These are phyloP conservation scores for Vaccinium vitisidaea DNA, from an alignment of 148 eudicot genomes.

Conservation along the genomic window DNA sequence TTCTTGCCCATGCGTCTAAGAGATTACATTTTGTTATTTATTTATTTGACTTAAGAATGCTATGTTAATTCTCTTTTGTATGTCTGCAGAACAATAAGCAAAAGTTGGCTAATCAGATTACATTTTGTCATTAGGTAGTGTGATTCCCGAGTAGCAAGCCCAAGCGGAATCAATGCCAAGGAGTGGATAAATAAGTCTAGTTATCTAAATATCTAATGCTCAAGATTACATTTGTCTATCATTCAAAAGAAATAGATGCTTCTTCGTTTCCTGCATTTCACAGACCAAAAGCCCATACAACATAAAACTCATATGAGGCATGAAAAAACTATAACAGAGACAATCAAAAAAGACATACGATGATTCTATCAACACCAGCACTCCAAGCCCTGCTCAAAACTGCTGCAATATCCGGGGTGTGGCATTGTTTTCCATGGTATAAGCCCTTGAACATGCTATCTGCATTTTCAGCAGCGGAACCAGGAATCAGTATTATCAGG, in stretches of 20 bases:
- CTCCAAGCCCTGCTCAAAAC: constrained; percentile 83
- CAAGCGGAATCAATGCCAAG: not conserved
- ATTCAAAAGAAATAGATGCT: not conserved
- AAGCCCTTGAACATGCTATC: constrained; percentile 95
- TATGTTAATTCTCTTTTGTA: not conserved
- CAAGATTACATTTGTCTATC: not conserved
- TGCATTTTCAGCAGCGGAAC: constrained; percentile 13
- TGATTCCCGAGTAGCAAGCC: not conserved
- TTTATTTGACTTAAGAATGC: not conserved
- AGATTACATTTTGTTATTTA: no score
- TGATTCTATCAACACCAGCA: constrained; percentile 88
- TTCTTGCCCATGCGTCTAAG: not conserved
- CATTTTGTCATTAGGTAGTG: not conserved
- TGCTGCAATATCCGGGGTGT: constrained; percentile 44
- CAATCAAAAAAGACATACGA: constrained; percentile 38
- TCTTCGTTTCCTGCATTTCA: not conserved
- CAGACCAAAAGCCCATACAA: not conserved
- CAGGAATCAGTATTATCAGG: no score
- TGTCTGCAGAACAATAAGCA: not conserved
- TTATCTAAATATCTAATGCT: not conserved
- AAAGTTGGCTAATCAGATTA: not conserved
- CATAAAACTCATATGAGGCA: not conserved
- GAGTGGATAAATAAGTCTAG: no score
- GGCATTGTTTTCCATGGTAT: constrained; percentile 72
- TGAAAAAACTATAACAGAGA: not conserved